Percentiles rank a stretch among this genome's conserved stretches.
These are phyloP conservation scores for Phytophthora fragariae DNA, from an alignment of 352 stramenopile genomes.

Conservation along the genomic window DNA sequence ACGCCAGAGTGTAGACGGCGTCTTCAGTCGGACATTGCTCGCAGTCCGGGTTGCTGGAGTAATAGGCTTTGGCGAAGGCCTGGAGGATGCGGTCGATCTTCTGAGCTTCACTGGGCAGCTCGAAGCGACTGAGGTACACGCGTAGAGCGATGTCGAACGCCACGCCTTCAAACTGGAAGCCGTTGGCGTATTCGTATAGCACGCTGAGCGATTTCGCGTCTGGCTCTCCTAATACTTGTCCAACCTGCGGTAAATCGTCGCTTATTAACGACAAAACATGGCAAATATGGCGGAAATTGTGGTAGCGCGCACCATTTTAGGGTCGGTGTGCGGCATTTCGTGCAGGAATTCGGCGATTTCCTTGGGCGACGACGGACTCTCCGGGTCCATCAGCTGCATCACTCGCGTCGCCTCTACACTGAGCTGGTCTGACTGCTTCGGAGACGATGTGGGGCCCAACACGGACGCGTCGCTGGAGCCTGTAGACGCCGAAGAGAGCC, in stretches of 20 bases:
- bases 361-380: constrained; percentile 56
- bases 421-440: constrained; percentile 17
- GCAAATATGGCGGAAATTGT: not conserved
- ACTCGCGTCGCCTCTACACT: constrained; percentile 43
- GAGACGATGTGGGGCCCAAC: constrained; percentile 4
- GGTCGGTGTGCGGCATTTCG: constrained; percentile 70
- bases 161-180: constrained; percentile 69
- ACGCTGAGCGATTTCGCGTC: constrained; percentile 65
- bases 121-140: constrained; percentile 78
- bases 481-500: constrained; percentile 21
- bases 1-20: constrained; percentile 79
- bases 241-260: constrained; percentile 47
- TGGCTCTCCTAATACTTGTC: constrained; percentile 70
- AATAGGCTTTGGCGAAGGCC: constrained; percentile 78
- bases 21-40: constrained; percentile 71
- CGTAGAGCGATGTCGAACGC: constrained; percentile 74
- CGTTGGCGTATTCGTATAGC: constrained; percentile 76
- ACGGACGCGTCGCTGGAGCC: constrained; percentile 23
- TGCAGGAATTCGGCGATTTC: constrained; percentile 74
- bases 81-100: constrained; percentile 90
- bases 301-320: constrained; percentile 56
- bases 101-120: constrained; percentile 77
- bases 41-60: constrained; percentile 59
- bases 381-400: constrained; percentile 52
- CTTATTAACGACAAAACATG: not conserved